Percentiles rank a stretch among this genome's conserved stretches.
Evolutionary conservation across 257 asterid species (phyloP).

Genomic region (Pogostemon cablin): DNA sequence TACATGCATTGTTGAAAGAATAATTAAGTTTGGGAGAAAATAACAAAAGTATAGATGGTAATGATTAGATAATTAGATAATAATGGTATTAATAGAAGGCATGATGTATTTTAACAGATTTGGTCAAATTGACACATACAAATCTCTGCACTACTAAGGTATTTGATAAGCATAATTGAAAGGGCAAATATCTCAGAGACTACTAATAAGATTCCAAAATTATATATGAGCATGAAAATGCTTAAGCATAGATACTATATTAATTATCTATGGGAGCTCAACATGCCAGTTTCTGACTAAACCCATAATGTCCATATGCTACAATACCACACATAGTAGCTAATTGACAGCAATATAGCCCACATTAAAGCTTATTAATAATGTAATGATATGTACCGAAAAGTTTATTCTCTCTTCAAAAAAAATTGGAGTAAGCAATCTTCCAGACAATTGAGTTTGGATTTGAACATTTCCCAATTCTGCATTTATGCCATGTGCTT

Average conservation of each 20-base stretch:
- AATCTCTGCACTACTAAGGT: slow-evolving; percentile 7
- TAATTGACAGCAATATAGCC: slow-evolving; percentile 2
- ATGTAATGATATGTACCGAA: not conserved
- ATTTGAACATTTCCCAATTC: not conserved
- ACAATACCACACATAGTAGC: slow-evolving; percentile 4
- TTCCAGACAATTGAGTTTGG: not conserved
- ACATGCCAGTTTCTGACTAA: slow-evolving; percentile 11
- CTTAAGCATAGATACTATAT: slow-evolving; percentile 1
- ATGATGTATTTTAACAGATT: slow-evolving; percentile 4
- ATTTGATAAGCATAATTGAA: not conserved
- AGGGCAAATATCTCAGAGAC: slow-evolving; percentile 1
- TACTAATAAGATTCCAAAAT: not conserved
- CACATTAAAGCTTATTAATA: not conserved
- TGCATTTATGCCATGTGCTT: not conserved
- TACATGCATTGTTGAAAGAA: slow-evolving; percentile 7
- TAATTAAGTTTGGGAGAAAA: not conserved
- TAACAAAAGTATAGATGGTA: not conserved
- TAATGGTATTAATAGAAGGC: slow-evolving; percentile 6
- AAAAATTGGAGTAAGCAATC: not conserved
- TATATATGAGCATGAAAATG: not conserved
- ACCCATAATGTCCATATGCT: slow-evolving; percentile 7
- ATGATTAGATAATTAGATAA: not conserved
- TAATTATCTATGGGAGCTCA: not conserved
- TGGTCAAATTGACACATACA: slow-evolving; percentile 6
- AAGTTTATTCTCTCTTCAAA: not conserved